Base-by-base conservation (phyloP, 2,329 filamentous ascomycete species). In the Pseudopithomyces maydicus region DNA sequence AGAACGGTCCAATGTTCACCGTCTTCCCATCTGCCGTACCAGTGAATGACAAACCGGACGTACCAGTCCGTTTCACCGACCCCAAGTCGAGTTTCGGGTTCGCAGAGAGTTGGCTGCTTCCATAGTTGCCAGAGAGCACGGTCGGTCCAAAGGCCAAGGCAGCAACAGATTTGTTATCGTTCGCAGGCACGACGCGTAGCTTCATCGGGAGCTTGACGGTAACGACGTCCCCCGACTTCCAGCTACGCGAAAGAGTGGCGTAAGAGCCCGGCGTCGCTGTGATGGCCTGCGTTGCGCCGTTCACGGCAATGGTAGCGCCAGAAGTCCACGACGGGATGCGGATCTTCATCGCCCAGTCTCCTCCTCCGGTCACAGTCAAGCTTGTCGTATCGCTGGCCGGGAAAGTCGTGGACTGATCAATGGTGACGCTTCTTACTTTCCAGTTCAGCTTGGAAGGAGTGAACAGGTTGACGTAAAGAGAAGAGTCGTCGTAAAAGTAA, bases 401-500 rank as follows among this genome's bases (percentile, higher is more conserved):
- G 50, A 77, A 82, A 0, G 67, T 69, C 0, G 81, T 83, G 3
- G 66, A 67, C 65, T 84, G 81, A 0, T 69, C 74, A 17, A 84
- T 55, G 0, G 68, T 77, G 5, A 81, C 68, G n/a, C 61, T 62
- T 7, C 73, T 72, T 8, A 79, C 69, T 0, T 70, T 67, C 81
- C 81, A 84, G 15, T 69, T 73, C 12, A 84, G 62, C 3, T 72
- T 74, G 0, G 81, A 83, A 0, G 81, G 77, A 0, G 77, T 78
- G 58, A 82, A 84, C 2, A 84, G 66, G 58, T 84, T 84, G 35
- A 84, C 76, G 53, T 79, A 83, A 0, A 84, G 71, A 0, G 75
- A 74, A 0, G 71, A 68, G 26, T 70, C 67, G 50, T 80, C 77
- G 44, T 79, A 73, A 44, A 78, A 81, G 71, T 84, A 84, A 52